Evolutionary conservation across 331 rosid species (phyloP).

Genomic region (Prunus yedoensis): DNA sequence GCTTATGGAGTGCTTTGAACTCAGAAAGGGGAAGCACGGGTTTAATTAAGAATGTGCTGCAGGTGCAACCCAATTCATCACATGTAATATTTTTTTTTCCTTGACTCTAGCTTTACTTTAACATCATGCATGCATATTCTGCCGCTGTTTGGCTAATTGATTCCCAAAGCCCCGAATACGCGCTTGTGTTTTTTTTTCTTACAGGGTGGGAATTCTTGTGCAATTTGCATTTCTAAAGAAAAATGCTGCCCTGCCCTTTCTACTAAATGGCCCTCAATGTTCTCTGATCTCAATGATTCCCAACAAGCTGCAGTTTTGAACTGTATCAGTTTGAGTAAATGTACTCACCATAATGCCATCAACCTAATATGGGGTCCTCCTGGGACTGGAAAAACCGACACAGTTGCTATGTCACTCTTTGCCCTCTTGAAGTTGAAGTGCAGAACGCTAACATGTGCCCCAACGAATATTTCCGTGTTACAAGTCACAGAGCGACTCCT

Average conservation of each 20-base stretch:
- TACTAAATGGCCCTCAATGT: neutral
- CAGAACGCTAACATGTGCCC: neutral
- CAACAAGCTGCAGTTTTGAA: slow-evolving; percentile 38
- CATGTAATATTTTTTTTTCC: neutral
- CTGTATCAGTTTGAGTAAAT: slow-evolving; percentile 26
- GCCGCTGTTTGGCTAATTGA: too few species aligned
- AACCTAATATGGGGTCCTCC: slow-evolving; percentile 69
- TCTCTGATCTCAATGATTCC: slow-evolving; percentile 43
- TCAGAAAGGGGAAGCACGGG: neutral
- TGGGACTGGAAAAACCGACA: slow-evolving; percentile 56
- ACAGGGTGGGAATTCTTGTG: slow-evolving; percentile 36
- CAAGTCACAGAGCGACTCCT: neutral
- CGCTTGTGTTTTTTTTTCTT: neutral
- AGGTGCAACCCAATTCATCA: slow-evolving; percentile 22
- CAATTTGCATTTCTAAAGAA: slow-evolving; percentile 4
- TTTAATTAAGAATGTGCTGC: slow-evolving; percentile 30
- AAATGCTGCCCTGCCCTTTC: neutral
- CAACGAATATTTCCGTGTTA: neutral
- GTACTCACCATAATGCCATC: slow-evolving; percentile 22
- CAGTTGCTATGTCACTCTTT: slow-evolving; percentile 18
- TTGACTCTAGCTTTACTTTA: neutral
- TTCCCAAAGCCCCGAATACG: too few species aligned
- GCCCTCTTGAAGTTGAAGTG: neutral
- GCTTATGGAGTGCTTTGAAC: slow-evolving; percentile 47
- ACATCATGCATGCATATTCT: neutral